Percentiles rank a stretch among this genome's conserved stretches.
phyloP scores from a whole-genome alignment of 495 filamentous ascomycete species.

The Talaromyces ruber region DNA sequence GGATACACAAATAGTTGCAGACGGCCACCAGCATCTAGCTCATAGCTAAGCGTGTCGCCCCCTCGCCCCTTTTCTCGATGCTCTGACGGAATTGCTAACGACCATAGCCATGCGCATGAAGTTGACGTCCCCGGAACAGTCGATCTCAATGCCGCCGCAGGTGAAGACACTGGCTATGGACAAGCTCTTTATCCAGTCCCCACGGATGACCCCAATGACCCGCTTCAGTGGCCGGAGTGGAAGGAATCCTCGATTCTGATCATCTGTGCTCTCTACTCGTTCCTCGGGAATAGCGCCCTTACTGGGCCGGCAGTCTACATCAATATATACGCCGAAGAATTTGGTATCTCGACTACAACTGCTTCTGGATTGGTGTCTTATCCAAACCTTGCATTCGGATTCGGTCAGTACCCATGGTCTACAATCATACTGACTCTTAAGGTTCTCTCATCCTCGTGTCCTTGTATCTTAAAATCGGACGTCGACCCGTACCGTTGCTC shows the following conservation, averaged over 20 bases:
- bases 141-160: conserved; percentile 45
- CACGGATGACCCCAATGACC: conserved; percentile 56
- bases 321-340: conserved; percentile 45
- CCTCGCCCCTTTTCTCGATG: neutral
- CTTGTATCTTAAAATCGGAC: conserved; percentile 47
- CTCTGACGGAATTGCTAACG: neutral
- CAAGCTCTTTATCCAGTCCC: conserved; percentile 56
- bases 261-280: conserved; percentile 51
- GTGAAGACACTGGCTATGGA: conserved; percentile 52
- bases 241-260: conserved; percentile 54
- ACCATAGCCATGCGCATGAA: conserved; percentile 46
- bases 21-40: neutral
- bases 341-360: conserved; percentile 35
- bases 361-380: conserved; percentile 53
- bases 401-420: conserved; percentile 28
- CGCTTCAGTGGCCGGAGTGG: conserved; percentile 51
- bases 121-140: conserved; percentile 50
- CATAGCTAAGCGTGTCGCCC: neutral
- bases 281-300: conserved; percentile 50
- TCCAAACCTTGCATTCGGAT: conserved; percentile 55
- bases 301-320: conserved; percentile 55
- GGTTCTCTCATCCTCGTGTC: conserved; percentile 51
- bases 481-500: conserved; percentile 46
- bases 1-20: neutral
- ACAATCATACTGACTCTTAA: conserved; percentile 9